These are phyloP conservation scores for Colletotrichum sojae DNA, from an alignment of 2,329 filamentous ascomycete species.

Conservation along the genomic window DNA sequence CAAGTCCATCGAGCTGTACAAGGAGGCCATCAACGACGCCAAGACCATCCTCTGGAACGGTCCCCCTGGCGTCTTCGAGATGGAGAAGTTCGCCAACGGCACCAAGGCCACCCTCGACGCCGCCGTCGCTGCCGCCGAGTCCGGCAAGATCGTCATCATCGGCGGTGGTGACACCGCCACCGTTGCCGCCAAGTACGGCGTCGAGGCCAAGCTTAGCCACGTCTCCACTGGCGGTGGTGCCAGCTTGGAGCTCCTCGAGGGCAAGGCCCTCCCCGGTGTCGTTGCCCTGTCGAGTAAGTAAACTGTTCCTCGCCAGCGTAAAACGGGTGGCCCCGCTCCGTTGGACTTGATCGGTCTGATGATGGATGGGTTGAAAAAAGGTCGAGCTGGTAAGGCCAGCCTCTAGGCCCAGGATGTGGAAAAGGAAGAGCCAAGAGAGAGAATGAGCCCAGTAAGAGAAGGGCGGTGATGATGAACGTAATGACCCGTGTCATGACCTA, in stretches of 20 bases:
- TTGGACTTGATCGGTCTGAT: constrained; percentile 46
- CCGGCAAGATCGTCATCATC: constrained; percentile 97
- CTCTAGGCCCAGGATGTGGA: constrained; percentile 47
- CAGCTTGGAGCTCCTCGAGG: constrained; percentile 95
- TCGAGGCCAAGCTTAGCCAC: constrained; percentile 97
- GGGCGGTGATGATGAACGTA: constrained; percentile 37
- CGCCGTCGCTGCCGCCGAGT: constrained; percentile 83
- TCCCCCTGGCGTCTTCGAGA: constrained; percentile 96
- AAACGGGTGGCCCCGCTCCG: constrained; percentile 21
- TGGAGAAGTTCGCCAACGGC: constrained; percentile 91
- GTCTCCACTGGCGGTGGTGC: constrained; percentile 98
- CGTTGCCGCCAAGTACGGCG: constrained; percentile 96
- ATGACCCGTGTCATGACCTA: constrained; percentile 38
- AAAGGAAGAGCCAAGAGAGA: constrained; percentile 16
- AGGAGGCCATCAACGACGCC: constrained; percentile 86
- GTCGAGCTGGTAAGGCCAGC: constrained; percentile 52
- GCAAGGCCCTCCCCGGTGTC: constrained; percentile 97
- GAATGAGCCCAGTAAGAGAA: constrained; percentile 4
- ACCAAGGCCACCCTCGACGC: constrained; percentile 95
- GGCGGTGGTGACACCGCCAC: constrained; percentile 98
- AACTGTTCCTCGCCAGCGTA: constrained; percentile 45
- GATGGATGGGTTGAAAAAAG: constrained; percentile 47
- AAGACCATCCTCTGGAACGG: constrained; percentile 99
- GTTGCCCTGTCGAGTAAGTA: constrained; percentile 87
- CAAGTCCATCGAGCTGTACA: constrained; percentile 90